phyloP scores from a whole-genome alignment of 179 eudicot species.

The Carnegiea gigantea region DNA sequence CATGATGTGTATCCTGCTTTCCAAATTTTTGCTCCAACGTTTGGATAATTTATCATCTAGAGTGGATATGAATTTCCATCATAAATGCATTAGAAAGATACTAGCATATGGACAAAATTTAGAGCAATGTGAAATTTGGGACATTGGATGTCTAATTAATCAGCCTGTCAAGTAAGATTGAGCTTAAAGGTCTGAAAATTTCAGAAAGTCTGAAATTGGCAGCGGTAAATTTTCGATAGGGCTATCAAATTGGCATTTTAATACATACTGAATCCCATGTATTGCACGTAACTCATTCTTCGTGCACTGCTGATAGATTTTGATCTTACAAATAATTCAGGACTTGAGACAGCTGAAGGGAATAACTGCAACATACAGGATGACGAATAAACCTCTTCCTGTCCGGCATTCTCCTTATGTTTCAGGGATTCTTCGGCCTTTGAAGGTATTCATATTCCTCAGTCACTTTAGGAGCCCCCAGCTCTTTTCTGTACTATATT shows the following conservation, averaged over 20 bases:
- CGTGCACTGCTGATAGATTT: conserved; percentile 14
- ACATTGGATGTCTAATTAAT: background rate
- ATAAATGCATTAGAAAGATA: background rate
- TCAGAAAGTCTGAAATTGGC: background rate
- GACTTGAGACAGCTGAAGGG: conserved; percentile 90
- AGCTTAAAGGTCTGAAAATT: background rate
- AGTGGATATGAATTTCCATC: background rate
- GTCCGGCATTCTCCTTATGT: conserved; percentile 88
- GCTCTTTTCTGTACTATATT: background rate
- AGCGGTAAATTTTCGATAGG: background rate
- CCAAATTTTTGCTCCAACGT: background rate
- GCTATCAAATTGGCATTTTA: background rate
- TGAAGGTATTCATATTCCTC: conserved; percentile 57
- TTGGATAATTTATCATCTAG: background rate
- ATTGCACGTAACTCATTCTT: background rate
- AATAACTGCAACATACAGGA: conserved; percentile 85
- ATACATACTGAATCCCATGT: background rate
- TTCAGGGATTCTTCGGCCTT: conserved; percentile 68
- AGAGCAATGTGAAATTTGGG: background rate
- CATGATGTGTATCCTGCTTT: background rate
- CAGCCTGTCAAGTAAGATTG: background rate
- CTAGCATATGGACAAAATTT: background rate
- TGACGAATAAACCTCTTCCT: conserved; percentile 95
- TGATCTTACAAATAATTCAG: conserved; percentile 37
- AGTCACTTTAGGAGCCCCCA: conserved; percentile 1